phyloP scores from a whole-genome alignment of 345 rosid species.

The Citrus maxima region DNA sequence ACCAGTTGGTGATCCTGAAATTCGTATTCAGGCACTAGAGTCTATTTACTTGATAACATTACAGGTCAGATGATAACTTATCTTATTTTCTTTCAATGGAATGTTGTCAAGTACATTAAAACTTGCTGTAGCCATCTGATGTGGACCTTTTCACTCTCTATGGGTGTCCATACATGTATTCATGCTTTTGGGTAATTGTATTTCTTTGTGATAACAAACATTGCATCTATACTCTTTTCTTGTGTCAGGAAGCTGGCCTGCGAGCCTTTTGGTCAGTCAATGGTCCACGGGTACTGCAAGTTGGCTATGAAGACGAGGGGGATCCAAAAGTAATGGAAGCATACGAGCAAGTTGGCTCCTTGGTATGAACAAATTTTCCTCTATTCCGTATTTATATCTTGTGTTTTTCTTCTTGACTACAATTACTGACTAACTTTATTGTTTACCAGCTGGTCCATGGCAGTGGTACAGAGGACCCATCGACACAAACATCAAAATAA shows the following conservation, averaged over 20 bases:
- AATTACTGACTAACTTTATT: not conserved
- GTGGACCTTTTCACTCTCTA: not conserved
- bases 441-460: slow-evolving; percentile 56
- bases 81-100: not conserved
- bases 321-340: slow-evolving; percentile 93
- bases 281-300: slow-evolving; percentile 77
- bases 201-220: not conserved
- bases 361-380: slow-evolving; percentile 41
- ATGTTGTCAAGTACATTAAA: not conserved
- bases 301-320: slow-evolving; percentile 86
- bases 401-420: not conserved
- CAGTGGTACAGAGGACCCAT: slow-evolving; percentile 36
- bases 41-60: slow-evolving; percentile 79
- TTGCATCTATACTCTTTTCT: not conserved
- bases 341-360: slow-evolving; percentile 73
- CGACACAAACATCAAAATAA: slow-evolving; percentile 37
- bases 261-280: slow-evolving; percentile 88
- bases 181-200: not conserved
- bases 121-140: not conserved
- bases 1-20: slow-evolving; percentile 73
- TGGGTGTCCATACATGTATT: not conserved
- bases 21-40: slow-evolving; percentile 75
- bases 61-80: slow-evolving; percentile 41
- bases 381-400: not conserved
- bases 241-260: slow-evolving; percentile 70